Percentiles rank a stretch among this genome's conserved stretches.
Conservation (phyloP, 2,329 filamentous ascomycete genomes). For the Epichloe sylvatica region DNA sequence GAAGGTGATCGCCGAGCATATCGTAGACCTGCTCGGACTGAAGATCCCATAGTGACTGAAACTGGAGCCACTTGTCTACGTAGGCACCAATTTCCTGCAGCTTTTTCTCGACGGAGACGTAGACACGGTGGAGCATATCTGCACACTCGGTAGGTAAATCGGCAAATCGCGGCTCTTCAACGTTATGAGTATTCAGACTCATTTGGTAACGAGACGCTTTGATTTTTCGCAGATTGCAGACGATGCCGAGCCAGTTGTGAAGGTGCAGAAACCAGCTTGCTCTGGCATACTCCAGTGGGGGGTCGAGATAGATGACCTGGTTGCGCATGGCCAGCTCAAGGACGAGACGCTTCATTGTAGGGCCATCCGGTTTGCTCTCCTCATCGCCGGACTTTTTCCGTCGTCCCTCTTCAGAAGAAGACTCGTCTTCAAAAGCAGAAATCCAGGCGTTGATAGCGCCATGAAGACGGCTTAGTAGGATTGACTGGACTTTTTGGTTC, state of each 20-base stretch:
- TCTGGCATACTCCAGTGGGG: slow-evolving; percentile 78
- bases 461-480: slow-evolving; percentile 69
- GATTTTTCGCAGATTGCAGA: slow-evolving; percentile 86
- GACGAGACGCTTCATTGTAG: slow-evolving; percentile 57
- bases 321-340: slow-evolving; percentile 97
- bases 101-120: slow-evolving; percentile 71
- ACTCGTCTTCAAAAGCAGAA: slow-evolving; percentile 58
- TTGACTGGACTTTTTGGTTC: slow-evolving; percentile 72
- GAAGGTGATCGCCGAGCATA: slow-evolving; percentile 76
- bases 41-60: slow-evolving; percentile 95
- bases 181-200: slow-evolving; percentile 54
- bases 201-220: slow-evolving; percentile 94
- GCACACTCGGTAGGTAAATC: slow-evolving; percentile 76
- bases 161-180: slow-evolving; percentile 60
- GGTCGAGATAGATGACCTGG: slow-evolving; percentile 96
- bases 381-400: slow-evolving; percentile 36
- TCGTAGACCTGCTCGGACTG: slow-evolving; percentile 94
- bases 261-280: slow-evolving; percentile 89
- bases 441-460: slow-evolving; percentile 81
- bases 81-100: slow-evolving; percentile 68
- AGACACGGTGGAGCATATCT: slow-evolving; percentile 63
- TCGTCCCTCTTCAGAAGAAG: slow-evolving; percentile 36
- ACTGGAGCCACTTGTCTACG: slow-evolving; percentile 96
- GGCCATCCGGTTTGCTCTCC: slow-evolving; percentile 35
- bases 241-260: slow-evolving; percentile 82